These are phyloP conservation scores for Tulasnella calospora DNA, from an alignment of 768 basidiomycete genomes.

Conservation along the genomic window DNA sequence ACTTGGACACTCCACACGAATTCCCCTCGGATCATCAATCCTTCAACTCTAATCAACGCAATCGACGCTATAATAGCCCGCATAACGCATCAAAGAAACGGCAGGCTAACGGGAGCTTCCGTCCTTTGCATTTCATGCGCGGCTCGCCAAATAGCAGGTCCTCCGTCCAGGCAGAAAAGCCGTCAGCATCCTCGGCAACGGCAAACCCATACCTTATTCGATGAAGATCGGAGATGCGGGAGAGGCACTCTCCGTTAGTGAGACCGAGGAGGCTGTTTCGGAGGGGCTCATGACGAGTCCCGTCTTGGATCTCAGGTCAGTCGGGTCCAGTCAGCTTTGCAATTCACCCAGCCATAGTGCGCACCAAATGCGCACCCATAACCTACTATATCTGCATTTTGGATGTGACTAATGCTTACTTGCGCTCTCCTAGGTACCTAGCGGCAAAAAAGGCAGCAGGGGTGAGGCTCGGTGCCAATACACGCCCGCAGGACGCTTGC, in stretches of 20 bases:
- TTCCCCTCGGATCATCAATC: no score
- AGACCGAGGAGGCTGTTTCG: conserved; percentile 92
- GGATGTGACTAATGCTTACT: background rate
- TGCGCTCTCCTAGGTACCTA: background rate
- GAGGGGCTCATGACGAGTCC: conserved; percentile 92
- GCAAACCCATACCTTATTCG: conserved; percentile 75
- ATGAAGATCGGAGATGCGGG: conserved; percentile 99
- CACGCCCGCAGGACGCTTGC: conserved; percentile 9
- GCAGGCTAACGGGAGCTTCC: no score
- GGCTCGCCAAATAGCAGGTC: conserved; percentile 45
- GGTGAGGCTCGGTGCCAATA: conserved; percentile 2
- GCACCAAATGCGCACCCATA: background rate
- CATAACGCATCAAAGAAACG: no score
- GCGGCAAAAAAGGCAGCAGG: background rate
- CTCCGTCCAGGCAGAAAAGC: conserved; percentile 90
- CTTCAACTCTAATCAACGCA: no score
- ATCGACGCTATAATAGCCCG: no score
- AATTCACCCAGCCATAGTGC: background rate
- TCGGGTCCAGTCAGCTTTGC: background rate
- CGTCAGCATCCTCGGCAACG: conserved; percentile 89
- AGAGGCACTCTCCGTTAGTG: conserved; percentile 97
- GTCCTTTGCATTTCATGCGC: no score
- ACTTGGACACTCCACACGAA: no score
- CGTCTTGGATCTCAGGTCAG: conserved; percentile 51
- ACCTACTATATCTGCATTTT: background rate